Evolutionary conservation across 257 asterid species (phyloP).

Genomic region (Jasminum sambac): DNA sequence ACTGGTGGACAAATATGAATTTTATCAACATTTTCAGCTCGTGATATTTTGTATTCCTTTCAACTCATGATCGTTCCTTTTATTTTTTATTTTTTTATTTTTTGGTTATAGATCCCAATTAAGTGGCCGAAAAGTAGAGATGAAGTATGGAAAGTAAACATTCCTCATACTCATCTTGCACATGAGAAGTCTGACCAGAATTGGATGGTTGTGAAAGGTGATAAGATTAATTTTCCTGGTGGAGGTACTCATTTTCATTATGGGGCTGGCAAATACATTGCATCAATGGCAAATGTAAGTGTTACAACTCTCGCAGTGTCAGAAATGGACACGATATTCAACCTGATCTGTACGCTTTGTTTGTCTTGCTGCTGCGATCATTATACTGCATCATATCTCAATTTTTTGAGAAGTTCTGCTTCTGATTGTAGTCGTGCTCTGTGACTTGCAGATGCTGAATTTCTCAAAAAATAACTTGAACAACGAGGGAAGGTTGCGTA

Average conservation of each 20-base stretch:
- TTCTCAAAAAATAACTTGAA: conserved; percentile 68
- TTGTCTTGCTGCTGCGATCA: neutral
- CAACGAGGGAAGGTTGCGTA: conserved; percentile 73
- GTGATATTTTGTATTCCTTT: neutral
- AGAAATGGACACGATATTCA: neutral
- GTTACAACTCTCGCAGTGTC: conserved; percentile 17
- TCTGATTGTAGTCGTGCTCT: conserved; percentile 23
- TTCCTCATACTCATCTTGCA: conserved; percentile 96
- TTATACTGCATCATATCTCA: neutral
- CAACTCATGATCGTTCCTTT: conserved; percentile 16
- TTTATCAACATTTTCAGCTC: conserved; percentile 5
- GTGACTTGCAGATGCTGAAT: conserved; percentile 69
- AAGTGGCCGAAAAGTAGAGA: conserved; percentile 97
- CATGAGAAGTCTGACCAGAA: conserved; percentile 95
- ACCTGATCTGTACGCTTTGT: neutral
- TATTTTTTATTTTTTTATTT: conserved; percentile 13
- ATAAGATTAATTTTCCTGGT: conserved; percentile 79
- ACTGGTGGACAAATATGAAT: conserved; percentile 4
- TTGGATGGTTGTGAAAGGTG: conserved; percentile 97
- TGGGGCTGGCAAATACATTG: conserved; percentile 92
- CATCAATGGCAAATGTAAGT: conserved; percentile 84
- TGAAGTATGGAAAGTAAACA: conserved; percentile 90
- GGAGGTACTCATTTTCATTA: conserved; percentile 97
- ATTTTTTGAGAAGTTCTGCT: conserved; percentile 3
- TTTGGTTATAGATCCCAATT: conserved; percentile 60